phyloP scores from a whole-genome alignment of 1,139 yeast species.

The Yarrowia galli region DNA sequence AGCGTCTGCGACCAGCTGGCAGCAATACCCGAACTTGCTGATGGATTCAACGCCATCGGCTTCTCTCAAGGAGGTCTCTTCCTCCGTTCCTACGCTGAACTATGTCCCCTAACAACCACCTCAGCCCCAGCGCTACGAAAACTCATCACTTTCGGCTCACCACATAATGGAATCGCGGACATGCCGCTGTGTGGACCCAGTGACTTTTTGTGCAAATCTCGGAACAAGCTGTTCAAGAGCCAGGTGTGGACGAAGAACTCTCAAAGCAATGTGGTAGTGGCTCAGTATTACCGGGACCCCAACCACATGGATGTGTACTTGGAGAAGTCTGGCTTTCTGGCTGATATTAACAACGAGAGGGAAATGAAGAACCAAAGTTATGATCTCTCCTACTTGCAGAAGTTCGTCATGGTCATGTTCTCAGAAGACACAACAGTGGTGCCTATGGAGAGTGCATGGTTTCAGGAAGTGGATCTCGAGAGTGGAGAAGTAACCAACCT shows the following conservation, averaged over 20 bases:
- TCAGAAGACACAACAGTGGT: constrained; percentile 68
- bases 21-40: constrained; percentile 53
- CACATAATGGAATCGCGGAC: constrained; percentile 79
- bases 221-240: constrained; percentile 62
- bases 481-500: constrained; percentile 58
- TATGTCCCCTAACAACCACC: constrained; percentile 52
- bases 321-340: constrained; percentile 62
- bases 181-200: constrained; percentile 65
- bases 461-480: constrained; percentile 60
- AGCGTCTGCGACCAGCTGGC: constrained; percentile 56
- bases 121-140: constrained; percentile 56
- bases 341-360: constrained; percentile 71
- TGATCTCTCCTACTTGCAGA: constrained; percentile 55
- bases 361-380: constrained; percentile 52
- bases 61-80: constrained; percentile 86
- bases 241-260: constrained; percentile 69
- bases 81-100: constrained; percentile 67
- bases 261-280: constrained; percentile 68
- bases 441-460: constrained; percentile 75
- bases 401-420: constrained; percentile 67
- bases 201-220: constrained; percentile 68
- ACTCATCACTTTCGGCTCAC: constrained; percentile 79
- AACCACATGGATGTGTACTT: constrained; percentile 58
- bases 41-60: constrained; percentile 78
- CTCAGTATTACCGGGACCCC: constrained; percentile 72